These are phyloP conservation scores for Copromyces sp. DNA, from an alignment of 495 filamentous ascomycete species.

Conservation along the genomic window DNA sequence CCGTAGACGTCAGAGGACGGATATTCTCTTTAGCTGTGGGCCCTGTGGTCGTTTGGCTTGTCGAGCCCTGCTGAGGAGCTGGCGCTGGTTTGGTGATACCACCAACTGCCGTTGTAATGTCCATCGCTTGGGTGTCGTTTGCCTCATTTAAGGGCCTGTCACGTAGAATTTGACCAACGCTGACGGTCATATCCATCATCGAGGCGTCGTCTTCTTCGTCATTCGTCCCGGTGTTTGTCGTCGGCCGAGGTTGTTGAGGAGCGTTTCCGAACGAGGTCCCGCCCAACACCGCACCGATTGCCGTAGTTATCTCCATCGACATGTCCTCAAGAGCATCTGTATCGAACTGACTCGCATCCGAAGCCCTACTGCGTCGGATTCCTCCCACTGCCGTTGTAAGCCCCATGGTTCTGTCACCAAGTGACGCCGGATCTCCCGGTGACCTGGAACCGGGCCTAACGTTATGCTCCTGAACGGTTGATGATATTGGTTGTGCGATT, in stretches of 20 bases:
- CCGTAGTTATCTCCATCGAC: conserved; percentile 75
- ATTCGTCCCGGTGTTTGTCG: conserved; percentile 17
- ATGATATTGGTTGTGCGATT: conserved; percentile 35
- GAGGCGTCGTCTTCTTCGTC: conserved; percentile 26
- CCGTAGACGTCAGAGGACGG: conserved; percentile 41
- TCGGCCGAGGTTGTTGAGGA: conserved; percentile 13
- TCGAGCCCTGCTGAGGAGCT: conserved; percentile 28
- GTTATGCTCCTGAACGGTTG: conserved; percentile 13
- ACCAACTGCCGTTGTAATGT: conserved; percentile 49
- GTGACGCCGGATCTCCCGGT: conserved; percentile 4
- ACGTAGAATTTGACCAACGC: conserved; percentile 57
- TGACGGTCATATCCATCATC: conserved; percentile 63
- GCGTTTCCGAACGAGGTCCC: conserved; percentile 24
- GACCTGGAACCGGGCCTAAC: conserved; percentile 8
- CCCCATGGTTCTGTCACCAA: conserved; percentile 64
- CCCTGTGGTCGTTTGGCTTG: conserved; percentile 52
- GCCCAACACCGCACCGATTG: conserved; percentile 53
- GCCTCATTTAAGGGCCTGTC: conserved; percentile 19
- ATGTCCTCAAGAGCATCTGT: conserved; percentile 51
- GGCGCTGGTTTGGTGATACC: conserved; percentile 35
- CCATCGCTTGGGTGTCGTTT: conserved; percentile 47
- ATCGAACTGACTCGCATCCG: conserved; percentile 18
- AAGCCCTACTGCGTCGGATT: conserved; percentile 31
- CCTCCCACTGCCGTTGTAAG: conserved; percentile 66
- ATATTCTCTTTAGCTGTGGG: conserved; percentile 42